Conservation (phyloP, 2,329 filamentous ascomycete genomes). For the Neocucurbitaria cava region DNA sequence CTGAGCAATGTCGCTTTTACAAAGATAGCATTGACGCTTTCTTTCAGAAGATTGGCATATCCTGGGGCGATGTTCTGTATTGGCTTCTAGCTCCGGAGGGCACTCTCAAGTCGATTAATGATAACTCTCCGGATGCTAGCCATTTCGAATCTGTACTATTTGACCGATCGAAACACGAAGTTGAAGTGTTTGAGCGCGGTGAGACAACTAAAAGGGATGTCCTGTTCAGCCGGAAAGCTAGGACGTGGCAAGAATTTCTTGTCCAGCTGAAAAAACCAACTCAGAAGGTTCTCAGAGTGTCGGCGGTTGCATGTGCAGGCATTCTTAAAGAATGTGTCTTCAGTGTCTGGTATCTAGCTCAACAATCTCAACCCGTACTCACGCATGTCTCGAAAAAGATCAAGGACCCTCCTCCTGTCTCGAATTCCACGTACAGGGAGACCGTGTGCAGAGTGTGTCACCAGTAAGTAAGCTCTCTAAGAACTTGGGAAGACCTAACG, state of each 20-base stretch:
- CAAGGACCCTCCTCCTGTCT: not conserved
- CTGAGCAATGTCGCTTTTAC: slow-evolving; percentile 47
- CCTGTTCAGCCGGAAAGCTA: slow-evolving; percentile 32
- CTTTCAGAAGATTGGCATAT: slow-evolving; percentile 43
- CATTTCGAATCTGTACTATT: slow-evolving; percentile 18
- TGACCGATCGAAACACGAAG: slow-evolving; percentile 34
- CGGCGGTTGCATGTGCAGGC: slow-evolving; percentile 46
- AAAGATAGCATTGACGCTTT: slow-evolving; percentile 44
- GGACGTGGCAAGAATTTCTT: slow-evolving; percentile 43
- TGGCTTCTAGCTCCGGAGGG: slow-evolving; percentile 47
- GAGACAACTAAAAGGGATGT: slow-evolving; percentile 4
- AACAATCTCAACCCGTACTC: slow-evolving; percentile 30
- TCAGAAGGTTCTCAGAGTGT: slow-evolving; percentile 31
- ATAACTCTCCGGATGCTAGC: not conserved
- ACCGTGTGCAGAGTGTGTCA: slow-evolving; percentile 41
- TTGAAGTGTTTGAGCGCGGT: slow-evolving; percentile 18
- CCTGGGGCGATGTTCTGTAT: slow-evolving; percentile 47
- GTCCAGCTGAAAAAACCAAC: slow-evolving; percentile 34
- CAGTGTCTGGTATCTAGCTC: slow-evolving; percentile 52
- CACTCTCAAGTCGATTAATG: slow-evolving; percentile 18
- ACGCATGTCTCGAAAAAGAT: slow-evolving; percentile 10
- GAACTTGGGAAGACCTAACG: not conserved
- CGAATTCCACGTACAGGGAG: slow-evolving; percentile 26
- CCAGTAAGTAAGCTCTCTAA: slow-evolving; percentile 26
- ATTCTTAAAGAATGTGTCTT: slow-evolving; percentile 46